A percentile compares a stretch with the other conserved stretches of the same genome.
These are phyloP conservation scores for Clavariopsis aquatica DNA, from an alignment of 495 filamentous ascomycete species.

Conservation along the genomic window DNA sequence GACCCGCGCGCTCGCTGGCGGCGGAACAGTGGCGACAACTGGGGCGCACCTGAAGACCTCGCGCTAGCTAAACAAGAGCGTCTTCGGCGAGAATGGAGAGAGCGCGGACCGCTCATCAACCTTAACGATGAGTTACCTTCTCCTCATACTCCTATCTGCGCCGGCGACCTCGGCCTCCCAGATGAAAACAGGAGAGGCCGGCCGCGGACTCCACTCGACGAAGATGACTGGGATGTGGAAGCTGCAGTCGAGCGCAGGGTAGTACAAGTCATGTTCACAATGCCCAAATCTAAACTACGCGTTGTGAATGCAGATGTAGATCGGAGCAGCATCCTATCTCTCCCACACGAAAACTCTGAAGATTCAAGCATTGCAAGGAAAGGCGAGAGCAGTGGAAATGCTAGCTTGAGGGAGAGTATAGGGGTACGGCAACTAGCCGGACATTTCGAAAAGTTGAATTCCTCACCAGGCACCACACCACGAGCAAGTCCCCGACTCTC, in stretches of 20 bases:
- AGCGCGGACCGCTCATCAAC: conserved; percentile 28
- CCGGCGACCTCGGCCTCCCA: conserved; percentile 17
- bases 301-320: conserved; percentile 74
- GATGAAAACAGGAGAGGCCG: not conserved
- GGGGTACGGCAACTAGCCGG: conserved; percentile 12
- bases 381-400: not conserved
- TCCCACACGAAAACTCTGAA: conserved; percentile 7
- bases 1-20: conserved; percentile 33
- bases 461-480: not conserved
- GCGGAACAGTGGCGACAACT: conserved; percentile 34
- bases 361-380: not conserved
- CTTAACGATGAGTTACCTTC: conserved; percentile 26
- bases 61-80: conserved; percentile 28
- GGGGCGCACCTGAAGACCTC: conserved; percentile 38
- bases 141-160: conserved; percentile 13
- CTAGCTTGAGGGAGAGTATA: not conserved
- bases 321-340: conserved; percentile 47
- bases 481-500: not conserved
- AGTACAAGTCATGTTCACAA: conserved; percentile 93
- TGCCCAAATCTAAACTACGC: conserved; percentile 77
- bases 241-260: conserved; percentile 72
- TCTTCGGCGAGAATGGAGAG: conserved; percentile 18
- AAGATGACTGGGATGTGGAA: conserved; percentile 90
- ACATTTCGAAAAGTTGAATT: conserved; percentile 11
- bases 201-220: conserved; percentile 42